Evolutionary conservation across 2,329 filamentous ascomycete species (phyloP).

Genomic region (Fusarium graminum): DNA sequence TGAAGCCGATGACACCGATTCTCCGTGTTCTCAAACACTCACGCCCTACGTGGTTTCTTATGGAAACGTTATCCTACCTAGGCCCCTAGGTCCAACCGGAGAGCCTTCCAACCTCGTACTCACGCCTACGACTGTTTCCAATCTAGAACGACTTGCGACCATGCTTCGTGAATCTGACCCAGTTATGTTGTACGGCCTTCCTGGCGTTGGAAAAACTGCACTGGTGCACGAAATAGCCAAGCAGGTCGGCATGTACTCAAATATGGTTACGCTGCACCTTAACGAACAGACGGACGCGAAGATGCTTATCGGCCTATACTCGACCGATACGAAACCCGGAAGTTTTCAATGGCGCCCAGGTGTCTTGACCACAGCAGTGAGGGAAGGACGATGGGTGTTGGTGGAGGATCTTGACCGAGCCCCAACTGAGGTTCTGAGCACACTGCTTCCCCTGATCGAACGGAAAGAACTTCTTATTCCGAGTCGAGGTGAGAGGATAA

Average conservation of each 20-base stretch:
- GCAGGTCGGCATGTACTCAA: conserved; percentile 80
- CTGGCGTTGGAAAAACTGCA: conserved; percentile 92
- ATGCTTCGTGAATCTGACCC: conserved; percentile 77
- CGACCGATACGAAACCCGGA: conserved; percentile 86
- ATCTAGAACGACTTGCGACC: conserved; percentile 76
- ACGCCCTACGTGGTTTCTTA: conserved; percentile 74
- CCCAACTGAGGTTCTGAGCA: conserved; percentile 94
- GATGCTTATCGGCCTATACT: conserved; percentile 93
- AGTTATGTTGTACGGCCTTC: conserved; percentile 82
- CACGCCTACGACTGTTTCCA: conserved; percentile 79
- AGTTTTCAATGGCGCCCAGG: conserved; percentile 94
- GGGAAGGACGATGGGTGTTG: conserved; percentile 94
- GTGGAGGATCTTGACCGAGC: conserved; percentile 97
- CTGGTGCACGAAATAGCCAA: conserved; percentile 85
- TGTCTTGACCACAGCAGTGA: conserved; percentile 92
- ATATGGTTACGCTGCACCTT: conserved; percentile 93
- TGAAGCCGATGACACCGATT: conserved; percentile 19
- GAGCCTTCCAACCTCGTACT: conserved; percentile 69
- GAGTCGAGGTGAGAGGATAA: conserved; percentile 86
- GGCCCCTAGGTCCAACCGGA: conserved; percentile 64
- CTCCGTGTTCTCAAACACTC: conserved; percentile 57
- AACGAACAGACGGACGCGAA: conserved; percentile 99
- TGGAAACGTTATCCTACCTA: conserved; percentile 75
- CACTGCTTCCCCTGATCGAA: conserved; percentile 91
- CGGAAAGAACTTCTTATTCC: conserved; percentile 91